phyloP scores from a whole-genome alignment of 148 eudicot genomes.

The Polygonum maritimum region DNA sequence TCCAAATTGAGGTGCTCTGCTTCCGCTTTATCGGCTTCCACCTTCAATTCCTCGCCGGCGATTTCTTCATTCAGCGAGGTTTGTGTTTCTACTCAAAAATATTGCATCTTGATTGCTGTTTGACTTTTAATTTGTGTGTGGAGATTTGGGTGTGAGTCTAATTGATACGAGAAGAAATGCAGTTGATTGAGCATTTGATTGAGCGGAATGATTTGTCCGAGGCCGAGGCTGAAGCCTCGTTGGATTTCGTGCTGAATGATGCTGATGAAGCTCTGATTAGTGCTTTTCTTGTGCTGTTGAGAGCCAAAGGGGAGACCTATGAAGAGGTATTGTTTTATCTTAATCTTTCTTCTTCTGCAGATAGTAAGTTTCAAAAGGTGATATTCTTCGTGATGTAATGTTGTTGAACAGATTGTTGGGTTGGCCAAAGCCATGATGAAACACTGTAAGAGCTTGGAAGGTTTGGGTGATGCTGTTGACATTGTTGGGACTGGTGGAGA shows the following conservation, averaged over 20 bases:
- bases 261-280: conserved; percentile 80
- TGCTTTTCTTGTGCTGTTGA: conserved; percentile 85
- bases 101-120: not conserved
- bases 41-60: conserved; percentile 13
- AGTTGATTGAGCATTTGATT: conserved; percentile 78
- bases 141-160: not conserved
- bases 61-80: conserved; percentile 48
- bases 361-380: not conserved
- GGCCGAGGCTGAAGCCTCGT: conserved; percentile 59
- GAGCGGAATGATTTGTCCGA: conserved; percentile 55
- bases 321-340: conserved; percentile 49
- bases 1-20: not conserved
- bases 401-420: conserved; percentile 61
- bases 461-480: conserved; percentile 69
- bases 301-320: conserved; percentile 97
- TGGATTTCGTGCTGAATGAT: conserved; percentile 62
- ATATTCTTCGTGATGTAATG: not conserved
- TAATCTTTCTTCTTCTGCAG: not conserved
- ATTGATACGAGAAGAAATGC: conserved; percentile 9
- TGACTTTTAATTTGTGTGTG: not conserved
- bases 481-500: conserved; percentile 99
- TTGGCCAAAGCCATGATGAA: conserved; percentile 95
- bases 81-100: not conserved
- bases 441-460: conserved; percentile 56
- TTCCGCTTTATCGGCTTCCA: conserved; percentile 17